Conservation (phyloP, 2,329 filamentous ascomycete genomes). For the Scedosporium minutisporum region DNA sequence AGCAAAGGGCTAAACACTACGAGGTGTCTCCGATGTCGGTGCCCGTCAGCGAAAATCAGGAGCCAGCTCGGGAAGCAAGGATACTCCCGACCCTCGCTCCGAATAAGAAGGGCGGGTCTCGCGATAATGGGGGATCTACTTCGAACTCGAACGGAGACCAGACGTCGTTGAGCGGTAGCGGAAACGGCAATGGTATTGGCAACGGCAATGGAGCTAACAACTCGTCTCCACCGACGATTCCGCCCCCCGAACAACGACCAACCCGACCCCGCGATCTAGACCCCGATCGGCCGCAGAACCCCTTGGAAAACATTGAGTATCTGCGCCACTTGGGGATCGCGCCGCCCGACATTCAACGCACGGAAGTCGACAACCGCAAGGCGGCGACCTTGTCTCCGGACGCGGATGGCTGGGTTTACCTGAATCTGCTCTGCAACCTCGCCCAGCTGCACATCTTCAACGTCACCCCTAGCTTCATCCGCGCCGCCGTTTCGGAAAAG, state of each 20-base stretch:
- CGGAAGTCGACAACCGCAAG: conserved; percentile 11
- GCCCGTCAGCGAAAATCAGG: conserved; percentile 11
- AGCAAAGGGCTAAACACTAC: conserved; percentile 13
- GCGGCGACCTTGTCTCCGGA: conserved; percentile 44
- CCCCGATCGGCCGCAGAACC: conserved; percentile 64
- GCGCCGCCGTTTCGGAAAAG: conserved; percentile 57
- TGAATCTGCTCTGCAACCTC: conserved; percentile 71
- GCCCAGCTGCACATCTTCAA: conserved; percentile 80
- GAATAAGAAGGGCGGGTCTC: conserved; percentile 29
- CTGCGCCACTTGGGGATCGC: conserved; percentile 64
- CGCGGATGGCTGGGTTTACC: conserved; percentile 68
- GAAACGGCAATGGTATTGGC: conserved; percentile 21
- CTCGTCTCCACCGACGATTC: conserved; percentile 28
- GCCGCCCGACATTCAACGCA: conserved; percentile 38
- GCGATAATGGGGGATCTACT: conserved; percentile 26
- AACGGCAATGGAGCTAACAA: conserved; percentile 23
- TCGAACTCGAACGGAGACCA: conserved; percentile 40
- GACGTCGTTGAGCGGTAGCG: conserved; percentile 24
- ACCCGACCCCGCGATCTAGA: conserved; percentile 70
- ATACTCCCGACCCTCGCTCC: conserved; percentile 28
- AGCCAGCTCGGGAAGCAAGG: conserved; percentile 36
- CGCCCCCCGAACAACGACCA: conserved; percentile 59
- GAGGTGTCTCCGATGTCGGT: conserved; percentile 8
- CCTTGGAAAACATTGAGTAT: conserved; percentile 70
- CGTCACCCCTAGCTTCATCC: conserved; percentile 69